Percentiles rank a stretch among this genome's conserved stretches.
phyloP scores from a whole-genome alignment of 139 green algal genomes.

The Penium margaritaceum region DNA sequence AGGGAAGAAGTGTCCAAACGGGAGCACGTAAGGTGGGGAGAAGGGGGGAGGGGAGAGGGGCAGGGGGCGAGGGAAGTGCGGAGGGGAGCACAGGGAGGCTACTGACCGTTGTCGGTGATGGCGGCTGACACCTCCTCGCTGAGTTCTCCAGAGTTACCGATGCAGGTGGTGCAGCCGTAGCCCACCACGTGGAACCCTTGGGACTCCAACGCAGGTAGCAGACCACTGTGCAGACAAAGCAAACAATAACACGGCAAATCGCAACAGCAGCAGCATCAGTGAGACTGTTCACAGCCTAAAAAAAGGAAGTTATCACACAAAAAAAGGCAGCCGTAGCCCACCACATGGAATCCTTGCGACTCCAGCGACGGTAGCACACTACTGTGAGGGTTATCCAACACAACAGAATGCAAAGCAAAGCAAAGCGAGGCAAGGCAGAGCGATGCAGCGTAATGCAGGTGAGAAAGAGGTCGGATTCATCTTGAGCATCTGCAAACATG shows the following conservation, averaged over 20 bases:
- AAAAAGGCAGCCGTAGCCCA: too few relatives aligned
- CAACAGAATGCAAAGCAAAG: neutral
- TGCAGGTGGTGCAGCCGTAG: constrained; percentile 49
- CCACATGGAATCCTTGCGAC: neutral
- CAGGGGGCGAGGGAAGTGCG: too few relatives aligned
- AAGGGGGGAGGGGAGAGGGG: too few relatives aligned
- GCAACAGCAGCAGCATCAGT: too few relatives aligned
- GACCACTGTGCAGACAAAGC: constrained; percentile 3
- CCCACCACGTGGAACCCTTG: constrained; percentile 42
- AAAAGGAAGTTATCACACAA: too few relatives aligned
- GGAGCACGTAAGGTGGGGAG: too few relatives aligned
- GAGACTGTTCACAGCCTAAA: too few relatives aligned
- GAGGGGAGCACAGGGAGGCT: too few relatives aligned
- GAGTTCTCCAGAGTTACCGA: constrained; percentile 42
- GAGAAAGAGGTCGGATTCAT: neutral
- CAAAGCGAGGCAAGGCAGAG: neutral
- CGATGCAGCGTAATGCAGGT: neutral
- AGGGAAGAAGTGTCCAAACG: too few relatives aligned
- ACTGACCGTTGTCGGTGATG: constrained; percentile 30
- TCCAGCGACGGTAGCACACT: neutral
- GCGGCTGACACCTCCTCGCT: constrained; percentile 12
- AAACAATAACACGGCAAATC: too few relatives aligned
- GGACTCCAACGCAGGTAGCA: constrained; percentile 22
- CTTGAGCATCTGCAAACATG: too few relatives aligned
- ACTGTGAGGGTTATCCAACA: too few relatives aligned